These are phyloP conservation scores for Endocalyx cinctus DNA, from an alignment of 2,329 filamentous ascomycete genomes.

Conservation along the genomic window DNA sequence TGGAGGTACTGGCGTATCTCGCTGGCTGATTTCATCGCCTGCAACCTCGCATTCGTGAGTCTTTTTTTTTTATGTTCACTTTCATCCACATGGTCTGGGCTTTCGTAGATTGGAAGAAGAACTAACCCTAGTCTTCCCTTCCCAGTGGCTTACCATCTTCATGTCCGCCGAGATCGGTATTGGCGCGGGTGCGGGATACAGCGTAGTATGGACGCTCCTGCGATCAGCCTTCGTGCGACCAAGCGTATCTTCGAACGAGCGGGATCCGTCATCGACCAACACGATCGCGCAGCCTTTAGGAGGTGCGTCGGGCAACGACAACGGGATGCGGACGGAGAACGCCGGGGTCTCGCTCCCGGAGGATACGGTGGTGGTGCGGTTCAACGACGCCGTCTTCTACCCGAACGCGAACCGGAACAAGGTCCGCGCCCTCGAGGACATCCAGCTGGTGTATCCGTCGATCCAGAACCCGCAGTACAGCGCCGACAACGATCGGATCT, in stretches of 20 bases:
- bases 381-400: constrained; percentile 56
- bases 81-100: no score
- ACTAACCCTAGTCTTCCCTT: no score
- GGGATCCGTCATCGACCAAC: constrained; percentile 25
- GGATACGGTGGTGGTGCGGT: constrained; percentile 52
- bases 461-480: constrained; percentile 17
- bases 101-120: no score
- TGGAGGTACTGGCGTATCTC: constrained; percentile 62
- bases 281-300: constrained; percentile 17
- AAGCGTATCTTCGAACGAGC: constrained; percentile 4
- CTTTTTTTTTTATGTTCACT: no score
- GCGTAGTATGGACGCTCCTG: constrained; percentile 55
- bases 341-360: constrained; percentile 28
- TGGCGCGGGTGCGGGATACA: constrained; percentile 56
- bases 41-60: constrained; percentile 52
- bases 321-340: constrained; percentile 14
- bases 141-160: constrained; percentile 55
- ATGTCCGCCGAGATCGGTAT: constrained; percentile 57
- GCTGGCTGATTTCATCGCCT: constrained; percentile 58
- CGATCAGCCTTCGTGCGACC: constrained; percentile 47
- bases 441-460: constrained; percentile 25
- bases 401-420: constrained; percentile 50
- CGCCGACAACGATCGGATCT: constrained; percentile 19
- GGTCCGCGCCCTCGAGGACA: constrained; percentile 20
- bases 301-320: constrained; percentile 13